Base-by-base conservation (phyloP, 2,329 filamentous ascomycete species). In the Akanthomyces muscarius region DNA sequence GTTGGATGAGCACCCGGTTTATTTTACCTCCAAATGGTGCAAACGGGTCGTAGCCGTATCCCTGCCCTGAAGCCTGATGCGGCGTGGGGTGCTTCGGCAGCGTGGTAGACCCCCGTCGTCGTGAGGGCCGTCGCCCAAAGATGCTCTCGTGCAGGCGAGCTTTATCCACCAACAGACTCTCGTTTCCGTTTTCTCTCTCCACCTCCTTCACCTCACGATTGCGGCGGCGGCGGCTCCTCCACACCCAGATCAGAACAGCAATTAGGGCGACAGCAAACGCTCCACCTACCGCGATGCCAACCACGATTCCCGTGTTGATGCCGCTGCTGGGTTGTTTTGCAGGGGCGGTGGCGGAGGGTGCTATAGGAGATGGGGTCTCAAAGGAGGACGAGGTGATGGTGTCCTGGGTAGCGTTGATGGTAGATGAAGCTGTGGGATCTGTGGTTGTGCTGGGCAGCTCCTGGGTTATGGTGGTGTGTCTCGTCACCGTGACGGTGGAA, bases 21-120 rank as follows among this genome's bases (percentile, higher is more conserved):
- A 36, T 7, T 36, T 36, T 36, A 80, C 80, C 79, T 73, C 78
- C 77, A 71, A 80, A 80, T 13, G 76, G 73, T 1, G 76, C 77
- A 68, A 81, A 80, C 2, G 78, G 73, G 58, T 79, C 77, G 50
- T 62, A 57, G 10, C 60, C 52, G 44, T 62, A 62, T 8, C 60
- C 52, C 13, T n/a, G 42, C 3, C 18, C 23, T 5, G 59, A 41
- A 5, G 44, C 60, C n/a, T 62, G 42, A 13, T 42, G 45, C 23
- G 60, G 60, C 11, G 60, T 51, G 14, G 60, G 52, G 21, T 62
- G 60, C 18, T 23, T 25, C 7, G 60, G 52, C 5, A 56, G 52
- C 21, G 36, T 44, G 33, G 60, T 44, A 18, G 60, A 56, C 51
- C 13, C 23, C 5, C 52, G 60, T 36, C 33, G 33, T 36, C 7